phyloP scores from a whole-genome alignment of 306 rosid species.

The Cucumis sativus region Cucumber_9930_V3 NC_026659.2:10698001-10698500 shows the following conservation, averaged over 20 bases:
- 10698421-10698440: neutral
- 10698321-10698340: neutral
- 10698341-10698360: neutral
- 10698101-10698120: constrained; percentile 88
- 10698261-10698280: neutral
- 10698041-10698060: neutral
- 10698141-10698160: constrained; percentile 2
- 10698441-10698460: constrained; percentile 38
- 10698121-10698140: constrained; percentile 36
- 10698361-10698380: neutral
- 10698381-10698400: neutral
- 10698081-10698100: constrained; percentile 99
- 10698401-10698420: neutral
- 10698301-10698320: neutral
- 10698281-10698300: neutral
- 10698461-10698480: constrained; percentile 90
- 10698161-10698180: neutral
- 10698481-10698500: constrained; percentile 97
- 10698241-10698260: neutral
- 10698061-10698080: constrained; percentile 71
- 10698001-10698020: neutral
- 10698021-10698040: neutral
- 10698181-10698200: neutral
- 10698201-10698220: neutral
- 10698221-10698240: neutral